Percentiles rank a stretch among this genome's conserved stretches.
These are phyloP conservation scores for Hericium rajendrae DNA, from an alignment of 768 basidiomycete species.

Conservation along the genomic window DNA sequence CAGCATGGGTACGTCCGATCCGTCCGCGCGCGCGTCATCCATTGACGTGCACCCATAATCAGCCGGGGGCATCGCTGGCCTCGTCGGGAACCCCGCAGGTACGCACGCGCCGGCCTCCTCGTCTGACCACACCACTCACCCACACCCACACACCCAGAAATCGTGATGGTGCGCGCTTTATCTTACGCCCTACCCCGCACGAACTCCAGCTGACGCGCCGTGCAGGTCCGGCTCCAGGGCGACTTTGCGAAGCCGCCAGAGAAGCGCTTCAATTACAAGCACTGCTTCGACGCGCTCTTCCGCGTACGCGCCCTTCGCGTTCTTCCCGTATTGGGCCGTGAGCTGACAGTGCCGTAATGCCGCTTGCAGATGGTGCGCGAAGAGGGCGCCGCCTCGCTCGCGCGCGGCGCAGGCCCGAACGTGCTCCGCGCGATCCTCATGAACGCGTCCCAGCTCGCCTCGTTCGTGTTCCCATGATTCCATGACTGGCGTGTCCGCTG, in stretches of 20 bases:
- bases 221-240: conserved; percentile 71
- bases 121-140: neutral
- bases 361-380: conserved; percentile 69
- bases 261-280: conserved; percentile 84
- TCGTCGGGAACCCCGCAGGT: conserved; percentile 87
- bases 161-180: conserved; percentile 46
- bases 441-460: conserved; percentile 89
- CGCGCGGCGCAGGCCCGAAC: conserved; percentile 74
- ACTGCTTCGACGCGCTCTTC: conserved; percentile 82
- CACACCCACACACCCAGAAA: conserved; percentile 45
- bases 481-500: neutral
- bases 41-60: neutral
- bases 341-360: conserved; percentile 6
- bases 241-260: conserved; percentile 85
- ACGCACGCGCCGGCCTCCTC: neutral
- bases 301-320: conserved; percentile 41
- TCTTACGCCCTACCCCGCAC: conserved; percentile 5
- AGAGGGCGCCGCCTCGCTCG: conserved; percentile 70
- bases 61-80: conserved; percentile 81
- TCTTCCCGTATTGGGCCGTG: conserved; percentile 1
- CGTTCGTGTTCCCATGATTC: conserved; percentile 36
- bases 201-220: neutral
- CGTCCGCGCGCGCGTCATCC: neutral
- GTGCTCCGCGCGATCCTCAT: conserved; percentile 79
- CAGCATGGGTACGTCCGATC: conserved; percentile 61